These are phyloP conservation scores for Blastobotrys malaysiensis DNA, from an alignment of 1,139 yeast species.

Conservation along the genomic window DNA sequence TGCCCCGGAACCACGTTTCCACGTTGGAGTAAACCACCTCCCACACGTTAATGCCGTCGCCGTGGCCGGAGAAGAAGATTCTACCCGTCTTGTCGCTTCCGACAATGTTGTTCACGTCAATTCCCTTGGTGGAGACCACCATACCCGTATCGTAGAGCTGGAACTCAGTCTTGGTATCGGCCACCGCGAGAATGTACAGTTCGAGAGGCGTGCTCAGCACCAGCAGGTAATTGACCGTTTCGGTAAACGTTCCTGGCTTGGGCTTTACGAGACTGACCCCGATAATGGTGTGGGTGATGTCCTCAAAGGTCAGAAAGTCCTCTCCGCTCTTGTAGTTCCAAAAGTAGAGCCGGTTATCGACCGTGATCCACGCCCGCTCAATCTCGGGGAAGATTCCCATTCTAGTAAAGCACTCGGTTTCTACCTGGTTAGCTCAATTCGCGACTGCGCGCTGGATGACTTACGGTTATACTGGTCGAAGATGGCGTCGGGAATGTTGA, in stretches of 20 bases:
- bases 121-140: slow-evolving; percentile 73
- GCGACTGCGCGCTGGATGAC: slow-evolving; percentile 3
- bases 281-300: slow-evolving; percentile 69
- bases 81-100: slow-evolving; percentile 65
- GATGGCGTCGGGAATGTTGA: slow-evolving; percentile 76
- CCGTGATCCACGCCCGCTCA: slow-evolving; percentile 80
- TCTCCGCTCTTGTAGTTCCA: slow-evolving; percentile 72
- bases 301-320: slow-evolving; percentile 78
- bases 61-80: slow-evolving; percentile 72
- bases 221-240: slow-evolving; percentile 64
- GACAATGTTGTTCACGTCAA: slow-evolving; percentile 60
- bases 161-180: slow-evolving; percentile 48
- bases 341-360: slow-evolving; percentile 73
- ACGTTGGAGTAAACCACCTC: slow-evolving; percentile 79
- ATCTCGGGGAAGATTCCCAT: slow-evolving; percentile 84
- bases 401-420: slow-evolving; percentile 61
- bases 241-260: slow-evolving; percentile 72
- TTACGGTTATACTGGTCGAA: slow-evolving; percentile 59
- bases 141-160: slow-evolving; percentile 80
- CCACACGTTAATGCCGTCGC: slow-evolving; percentile 81
- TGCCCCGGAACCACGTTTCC: slow-evolving; percentile 83
- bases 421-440: slow-evolving; percentile 19
- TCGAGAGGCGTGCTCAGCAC: slow-evolving; percentile 77
- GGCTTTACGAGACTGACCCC: slow-evolving; percentile 76
- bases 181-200: slow-evolving; percentile 70